Conservation (phyloP, 768 basidiomycete species). For the Megacollybia marginata region DNA sequence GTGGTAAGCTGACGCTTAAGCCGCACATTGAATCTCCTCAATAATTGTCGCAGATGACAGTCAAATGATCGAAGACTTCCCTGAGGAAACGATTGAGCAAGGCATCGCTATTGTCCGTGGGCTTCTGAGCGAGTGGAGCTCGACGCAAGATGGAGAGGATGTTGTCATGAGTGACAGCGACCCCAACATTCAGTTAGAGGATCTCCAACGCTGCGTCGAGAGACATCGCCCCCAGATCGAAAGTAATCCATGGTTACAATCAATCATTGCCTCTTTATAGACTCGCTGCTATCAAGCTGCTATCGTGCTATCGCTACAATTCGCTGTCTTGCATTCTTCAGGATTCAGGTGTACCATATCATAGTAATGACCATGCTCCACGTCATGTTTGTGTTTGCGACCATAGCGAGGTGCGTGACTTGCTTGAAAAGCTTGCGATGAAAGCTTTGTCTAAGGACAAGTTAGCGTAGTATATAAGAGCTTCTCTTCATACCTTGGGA, state of each 20-base stretch:
- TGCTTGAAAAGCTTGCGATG: too few species aligned
- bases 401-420: too few species aligned
- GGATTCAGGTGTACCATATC: too few species aligned
- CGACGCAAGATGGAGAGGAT: conserved; percentile 43
- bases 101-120: conserved; percentile 79
- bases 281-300: background rate
- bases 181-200: conserved; percentile 37
- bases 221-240: conserved; percentile 66
- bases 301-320: background rate
- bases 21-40: background rate
- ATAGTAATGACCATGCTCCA: too few species aligned
- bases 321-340: too few species aligned
- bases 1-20: conserved; percentile 23
- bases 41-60: conserved; percentile 10
- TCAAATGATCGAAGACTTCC: conserved; percentile 34
- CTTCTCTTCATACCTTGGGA: too few species aligned
- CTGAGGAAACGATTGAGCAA: conserved; percentile 59
- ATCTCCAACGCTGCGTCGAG: conserved; percentile 56
- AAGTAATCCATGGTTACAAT: conserved; percentile 70
- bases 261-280: conserved; percentile 38
- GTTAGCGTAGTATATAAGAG: too few species aligned
- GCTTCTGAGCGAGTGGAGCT: conserved; percentile 60
- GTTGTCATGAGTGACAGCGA: conserved; percentile 31
- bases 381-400: too few species aligned
- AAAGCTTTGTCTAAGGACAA: too few species aligned